Conservation (phyloP, 345 rosid species). For the Syzygium aromaticum region DNA sequence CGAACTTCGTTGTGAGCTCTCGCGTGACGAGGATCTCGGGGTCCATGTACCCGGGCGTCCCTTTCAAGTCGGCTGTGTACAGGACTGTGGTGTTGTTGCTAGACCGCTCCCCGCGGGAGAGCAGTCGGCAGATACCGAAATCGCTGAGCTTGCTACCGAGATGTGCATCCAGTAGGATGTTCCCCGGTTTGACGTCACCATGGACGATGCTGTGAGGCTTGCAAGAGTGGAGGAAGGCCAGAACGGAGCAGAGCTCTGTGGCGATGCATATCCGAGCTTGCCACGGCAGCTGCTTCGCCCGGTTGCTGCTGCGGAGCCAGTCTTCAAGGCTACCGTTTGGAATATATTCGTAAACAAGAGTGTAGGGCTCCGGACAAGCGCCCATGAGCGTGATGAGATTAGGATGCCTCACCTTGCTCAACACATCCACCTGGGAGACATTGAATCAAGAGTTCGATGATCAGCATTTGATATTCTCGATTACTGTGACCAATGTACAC, state of each 20-base stretch:
- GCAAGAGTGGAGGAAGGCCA: conserved; percentile 72
- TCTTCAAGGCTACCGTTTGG: conserved; percentile 90
- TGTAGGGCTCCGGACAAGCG: conserved; percentile 70
- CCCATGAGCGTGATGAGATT: conserved; percentile 76
- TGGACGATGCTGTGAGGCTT: conserved; percentile 70
- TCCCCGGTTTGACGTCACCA: conserved; percentile 75
- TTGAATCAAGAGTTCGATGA: neutral
- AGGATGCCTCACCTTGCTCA: conserved; percentile 81
- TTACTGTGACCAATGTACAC: neutral
- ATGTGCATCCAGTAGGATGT: conserved; percentile 67
- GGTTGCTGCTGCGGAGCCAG: conserved; percentile 48
- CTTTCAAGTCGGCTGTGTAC: no score
- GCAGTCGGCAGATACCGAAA: conserved; percentile 57
- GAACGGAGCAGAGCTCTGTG: conserved; percentile 63
- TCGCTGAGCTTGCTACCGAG: conserved; percentile 63
- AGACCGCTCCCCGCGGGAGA: neutral
- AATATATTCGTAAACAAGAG: conserved; percentile 73
- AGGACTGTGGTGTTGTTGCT: no score
- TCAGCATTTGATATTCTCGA: neutral
- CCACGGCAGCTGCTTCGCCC: conserved; percentile 70
- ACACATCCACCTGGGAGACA: conserved; percentile 47
- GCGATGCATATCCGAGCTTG: conserved; percentile 68
- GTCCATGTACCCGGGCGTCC: conserved; percentile 31
- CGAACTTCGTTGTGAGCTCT: conserved; percentile 70
- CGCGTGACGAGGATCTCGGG: conserved; percentile 52